A percentile compares a stretch with the other conserved stretches of the same genome.
phyloP scores from a whole-genome alignment of 768 basidiomycete species.

The Xanthoconium purpureum region DNA sequence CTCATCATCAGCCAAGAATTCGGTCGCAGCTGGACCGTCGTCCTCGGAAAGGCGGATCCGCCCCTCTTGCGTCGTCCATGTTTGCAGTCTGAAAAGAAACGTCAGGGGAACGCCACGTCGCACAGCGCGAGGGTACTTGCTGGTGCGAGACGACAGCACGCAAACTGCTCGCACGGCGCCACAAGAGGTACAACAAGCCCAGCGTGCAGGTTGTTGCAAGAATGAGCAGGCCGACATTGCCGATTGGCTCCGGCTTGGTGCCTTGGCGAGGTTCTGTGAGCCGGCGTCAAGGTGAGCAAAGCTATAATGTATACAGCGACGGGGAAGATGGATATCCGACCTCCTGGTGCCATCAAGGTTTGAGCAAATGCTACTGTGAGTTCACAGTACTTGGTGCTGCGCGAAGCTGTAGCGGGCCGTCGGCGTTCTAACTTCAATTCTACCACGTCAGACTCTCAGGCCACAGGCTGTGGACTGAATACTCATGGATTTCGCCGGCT shows the following conservation, averaged over 20 bases:
- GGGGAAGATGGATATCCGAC: conserved; percentile 7
- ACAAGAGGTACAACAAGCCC: conserved; percentile 57
- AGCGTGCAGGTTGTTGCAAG: conserved; percentile 58
- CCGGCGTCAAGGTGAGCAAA: conserved; percentile 1
- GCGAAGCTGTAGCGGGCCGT: no score
- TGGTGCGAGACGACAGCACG: conserved; percentile 60
- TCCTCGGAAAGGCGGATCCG: conserved; percentile 66
- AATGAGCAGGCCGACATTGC: conserved; percentile 50
- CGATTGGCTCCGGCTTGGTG: conserved; percentile 63
- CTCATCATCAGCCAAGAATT: conserved; percentile 60
- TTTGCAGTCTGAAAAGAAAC: conserved; percentile 47
- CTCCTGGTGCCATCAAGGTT: conserved; percentile 25
- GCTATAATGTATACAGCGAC: no score
- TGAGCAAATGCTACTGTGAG: neutral
- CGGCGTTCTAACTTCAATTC: no score
- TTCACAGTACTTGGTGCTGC: no score
- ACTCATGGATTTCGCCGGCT: no score
- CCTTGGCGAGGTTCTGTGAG: conserved; percentile 54
- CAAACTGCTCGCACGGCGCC: conserved; percentile 56
- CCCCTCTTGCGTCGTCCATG: conserved; percentile 52
- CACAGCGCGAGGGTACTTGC: conserved; percentile 35
- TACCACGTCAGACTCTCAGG: no score
- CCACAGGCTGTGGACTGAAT: no score
- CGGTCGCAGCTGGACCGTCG: conserved; percentile 66
- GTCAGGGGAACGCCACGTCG: neutral